A percentile compares a stretch with the other conserved stretches of the same genome.
Evolutionary conservation across 129 eudicot genomes (phyloP).

Genomic region (Helianthus annuus): HanXRQr2.0-SUNRISE NC_035438.2:41365945-41366444

Average conservation of each 20-base stretch:
- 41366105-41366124: constrained; percentile 89
- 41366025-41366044: constrained; percentile 91
- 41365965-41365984: constrained; percentile 98
- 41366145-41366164: constrained; percentile 97
- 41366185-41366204: constrained; percentile 97
- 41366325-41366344: constrained; percentile 67
- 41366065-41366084: constrained; percentile 82
- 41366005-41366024: constrained; percentile 94
- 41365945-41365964: constrained; percentile 97
- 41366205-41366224: constrained; percentile 97
- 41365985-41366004: constrained; percentile 82
- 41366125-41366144: constrained; percentile 87
- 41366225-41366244: constrained; percentile 78
- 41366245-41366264: constrained; percentile 93
- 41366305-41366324: constrained; percentile 88
- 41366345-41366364: constrained; percentile 86
- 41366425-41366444: constrained; percentile 68
- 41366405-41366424: constrained; percentile 82
- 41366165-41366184: constrained; percentile 86
- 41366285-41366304: constrained; percentile 77
- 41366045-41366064: constrained; percentile 87
- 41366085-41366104: constrained; percentile 85
- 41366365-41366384: constrained; percentile 73
- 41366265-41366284: constrained; percentile 92
- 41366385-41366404: constrained; percentile 92